Evolutionary conservation across 140 eudicot genomes (phyloP), one percentile per base, ranked within the genome.

Genomic region (Flaveria floridana): DNA sequence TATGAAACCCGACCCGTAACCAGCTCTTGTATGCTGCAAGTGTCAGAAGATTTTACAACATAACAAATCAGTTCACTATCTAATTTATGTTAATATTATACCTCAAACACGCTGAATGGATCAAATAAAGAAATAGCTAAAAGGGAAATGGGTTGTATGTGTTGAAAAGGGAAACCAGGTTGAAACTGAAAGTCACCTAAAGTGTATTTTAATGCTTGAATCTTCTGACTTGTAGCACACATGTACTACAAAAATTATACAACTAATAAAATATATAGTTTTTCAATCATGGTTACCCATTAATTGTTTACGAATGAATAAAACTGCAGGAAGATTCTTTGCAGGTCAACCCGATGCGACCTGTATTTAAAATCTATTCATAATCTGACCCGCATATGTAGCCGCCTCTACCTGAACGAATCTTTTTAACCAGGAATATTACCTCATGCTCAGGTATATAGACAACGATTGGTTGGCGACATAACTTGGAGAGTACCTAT

Each of bases 381-480:
- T 34, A 34, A 34, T 34, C 41, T 18, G 13, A 30, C 69, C 47
- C 20, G 15, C 68, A 21, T 20, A 63, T 63, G 44, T 65, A 34
- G 18, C 26, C 52, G 39, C 7, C 3, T 65, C n/a, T 34, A 50
- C 25, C 25, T 44, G 59, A 73, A 73, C 13, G 14, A 23, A 21
- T 51, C 18, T 47, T 73, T 23, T 20, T 51, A 47, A 65, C 41
- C 75, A 30, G 41, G 23, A 65, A 8, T 66, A 67, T 19, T 78
- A 93, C 99, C 99, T 94, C 99, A 75, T 81, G 87, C 74, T 81
- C 95, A 34, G 97, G 97, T 67, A 94, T 90, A 84, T 90, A 94
- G 15, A 94, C 99, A 78, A 82, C 67, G 16, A 90, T 94, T 67
- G 90, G 96, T 79, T 94, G 99, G 77, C 82, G 66, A 78, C 99